Evolutionary conservation across 192 early-diverging fungal species (phyloP).

Genomic region (Dissophora ornata): DNA sequence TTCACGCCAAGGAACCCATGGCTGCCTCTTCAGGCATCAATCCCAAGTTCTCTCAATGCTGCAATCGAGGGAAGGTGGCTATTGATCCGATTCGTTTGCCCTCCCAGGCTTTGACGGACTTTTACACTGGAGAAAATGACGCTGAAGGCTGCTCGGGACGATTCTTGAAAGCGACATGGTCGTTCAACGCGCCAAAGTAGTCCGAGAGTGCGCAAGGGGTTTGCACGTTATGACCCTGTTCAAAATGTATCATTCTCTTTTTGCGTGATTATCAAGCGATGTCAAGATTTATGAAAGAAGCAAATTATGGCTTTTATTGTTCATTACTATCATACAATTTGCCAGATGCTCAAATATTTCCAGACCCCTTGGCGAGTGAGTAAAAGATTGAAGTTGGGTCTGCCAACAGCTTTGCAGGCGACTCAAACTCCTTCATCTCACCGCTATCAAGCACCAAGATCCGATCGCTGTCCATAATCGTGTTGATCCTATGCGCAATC

Average conservation of each 20-base stretch:
- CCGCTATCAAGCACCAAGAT: slow-evolving; percentile 83
- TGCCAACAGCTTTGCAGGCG: slow-evolving; percentile 63
- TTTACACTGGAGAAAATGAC: no score
- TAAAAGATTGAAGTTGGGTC: slow-evolving; percentile 21
- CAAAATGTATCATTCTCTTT: not conserved
- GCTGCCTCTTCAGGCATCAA: no score
- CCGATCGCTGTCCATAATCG: slow-evolving; percentile 69
- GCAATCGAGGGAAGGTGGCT: no score
- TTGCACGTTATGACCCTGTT: not conserved
- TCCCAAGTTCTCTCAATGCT: no score
- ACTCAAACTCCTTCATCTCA: slow-evolving; percentile 72
- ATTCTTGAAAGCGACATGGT: no score
- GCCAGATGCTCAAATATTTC: slow-evolving; percentile 5
- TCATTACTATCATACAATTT: not conserved
- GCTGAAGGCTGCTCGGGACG: no score
- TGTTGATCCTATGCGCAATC: slow-evolving; percentile 83
- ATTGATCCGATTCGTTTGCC: no score
- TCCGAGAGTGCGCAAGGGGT: not conserved
- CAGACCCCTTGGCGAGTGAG: slow-evolving; percentile 1
- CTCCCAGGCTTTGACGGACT: no score
- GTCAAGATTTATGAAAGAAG: not conserved
- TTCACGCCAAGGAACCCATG: no score
- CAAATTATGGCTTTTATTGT: not conserved
- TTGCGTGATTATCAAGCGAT: not conserved
- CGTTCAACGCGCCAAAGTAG: not conserved